Percentiles rank a stretch among this genome's conserved stretches.
These are phyloP conservation scores for Phaffia rhodozyma DNA, from an alignment of 1,284 basidiomycete species.

Conservation along the genomic window DNA sequence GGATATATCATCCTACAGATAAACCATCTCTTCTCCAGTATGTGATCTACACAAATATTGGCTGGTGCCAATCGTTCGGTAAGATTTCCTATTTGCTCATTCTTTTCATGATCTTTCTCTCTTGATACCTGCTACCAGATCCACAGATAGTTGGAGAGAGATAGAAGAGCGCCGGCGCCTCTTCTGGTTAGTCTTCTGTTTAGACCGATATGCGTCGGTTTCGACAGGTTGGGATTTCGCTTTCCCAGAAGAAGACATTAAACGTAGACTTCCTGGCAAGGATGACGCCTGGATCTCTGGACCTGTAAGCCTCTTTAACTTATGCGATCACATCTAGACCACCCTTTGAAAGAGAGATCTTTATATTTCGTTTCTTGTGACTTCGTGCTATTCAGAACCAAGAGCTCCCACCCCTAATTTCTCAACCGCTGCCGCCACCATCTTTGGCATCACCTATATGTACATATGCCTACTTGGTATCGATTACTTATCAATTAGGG, in stretches of 20 bases:
- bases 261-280: conserved; percentile 33
- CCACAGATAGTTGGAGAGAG: conserved; percentile 8
- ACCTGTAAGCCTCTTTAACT: not conserved
- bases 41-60: not conserved
- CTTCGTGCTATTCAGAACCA: not conserved
- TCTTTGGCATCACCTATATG: not conserved
- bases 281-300: conserved; percentile 6
- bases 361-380: not conserved
- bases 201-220: conserved; percentile 12
- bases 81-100: not conserved
- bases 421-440: not conserved
- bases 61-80: conserved; percentile 1
- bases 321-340: too few relatives aligned
- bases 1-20: too few relatives aligned
- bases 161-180: conserved; percentile 12
- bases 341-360: not conserved
- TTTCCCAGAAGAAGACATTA: conserved; percentile 17
- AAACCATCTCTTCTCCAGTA: not conserved
- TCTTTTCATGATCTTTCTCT: not conserved
- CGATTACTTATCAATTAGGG: conserved; percentile 8
- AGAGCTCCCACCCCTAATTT: not conserved
- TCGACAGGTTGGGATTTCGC: conserved; percentile 5
- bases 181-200: conserved; percentile 12
- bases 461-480: conserved; percentile 5
- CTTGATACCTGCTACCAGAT: not conserved